Evolutionary conservation across 2,329 filamentous ascomycete genomes (phyloP).

Genomic region (Sporothrix inflata): DNA sequence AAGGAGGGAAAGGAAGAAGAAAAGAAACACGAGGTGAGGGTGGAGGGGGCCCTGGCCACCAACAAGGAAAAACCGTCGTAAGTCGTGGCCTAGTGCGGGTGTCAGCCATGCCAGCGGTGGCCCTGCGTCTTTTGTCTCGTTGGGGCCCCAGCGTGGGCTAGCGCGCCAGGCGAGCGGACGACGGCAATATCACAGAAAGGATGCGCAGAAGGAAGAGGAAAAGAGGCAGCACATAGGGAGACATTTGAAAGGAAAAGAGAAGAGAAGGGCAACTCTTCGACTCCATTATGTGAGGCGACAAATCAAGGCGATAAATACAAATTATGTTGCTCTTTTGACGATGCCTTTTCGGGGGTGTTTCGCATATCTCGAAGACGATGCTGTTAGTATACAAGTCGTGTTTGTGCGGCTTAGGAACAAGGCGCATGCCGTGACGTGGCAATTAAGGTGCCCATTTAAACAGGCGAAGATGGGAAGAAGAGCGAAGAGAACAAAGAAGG

Average conservation of each 20-base stretch:
- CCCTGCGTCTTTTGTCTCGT: conserved; percentile 6
- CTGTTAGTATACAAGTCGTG: background rate
- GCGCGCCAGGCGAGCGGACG: conserved; percentile 12
- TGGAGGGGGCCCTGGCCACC: background rate
- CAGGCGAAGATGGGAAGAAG: background rate
- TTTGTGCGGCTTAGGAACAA: background rate
- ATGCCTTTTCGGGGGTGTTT: too few relatives aligned
- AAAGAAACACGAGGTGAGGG: background rate
- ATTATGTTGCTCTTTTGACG: too few relatives aligned
- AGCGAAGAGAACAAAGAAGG: background rate
- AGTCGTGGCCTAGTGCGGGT: background rate
- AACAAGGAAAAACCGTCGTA: background rate
- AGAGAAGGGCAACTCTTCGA: background rate
- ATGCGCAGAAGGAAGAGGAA: background rate
- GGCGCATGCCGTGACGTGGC: background rate
- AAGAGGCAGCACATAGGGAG: background rate
- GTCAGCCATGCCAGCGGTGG: background rate
- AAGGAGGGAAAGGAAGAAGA: background rate
- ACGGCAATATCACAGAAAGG: conserved; percentile 11
- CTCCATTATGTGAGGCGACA: too few relatives aligned
- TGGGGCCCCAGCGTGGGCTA: background rate
- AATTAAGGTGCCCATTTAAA: background rate
- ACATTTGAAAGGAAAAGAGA: background rate
- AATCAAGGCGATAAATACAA: too few relatives aligned
- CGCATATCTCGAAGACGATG: background rate